Percentiles rank a stretch among this genome's conserved stretches.
Conservation (phyloP, 805 yeast species). For the Candida alai region DNA sequence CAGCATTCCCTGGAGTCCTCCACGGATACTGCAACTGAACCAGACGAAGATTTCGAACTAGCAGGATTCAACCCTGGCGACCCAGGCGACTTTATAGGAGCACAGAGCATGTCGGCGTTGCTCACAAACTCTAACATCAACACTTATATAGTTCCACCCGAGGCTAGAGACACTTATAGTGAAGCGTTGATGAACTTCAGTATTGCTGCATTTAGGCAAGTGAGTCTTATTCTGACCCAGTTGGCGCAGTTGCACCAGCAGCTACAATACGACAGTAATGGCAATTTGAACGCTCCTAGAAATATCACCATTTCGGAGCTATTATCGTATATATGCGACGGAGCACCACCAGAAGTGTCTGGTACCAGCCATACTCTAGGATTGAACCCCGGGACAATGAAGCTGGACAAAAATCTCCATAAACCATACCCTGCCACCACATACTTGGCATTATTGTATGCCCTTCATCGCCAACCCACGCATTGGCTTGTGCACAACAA, state of each 20-base stretch:
- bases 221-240: slow-evolving; percentile 38
- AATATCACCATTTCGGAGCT: slow-evolving; percentile 34
- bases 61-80: slow-evolving; percentile 7
- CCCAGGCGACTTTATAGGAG: slow-evolving; percentile 26
- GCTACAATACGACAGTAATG: slow-evolving; percentile 37
- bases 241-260: slow-evolving; percentile 45
- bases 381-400: too few species aligned
- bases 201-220: slow-evolving; percentile 34
- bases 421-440: slow-evolving; percentile 19
- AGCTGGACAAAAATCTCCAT: too few species aligned
- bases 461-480: slow-evolving; percentile 46
- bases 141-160: slow-evolving; percentile 33
- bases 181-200: slow-evolving; percentile 36
- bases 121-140: slow-evolving; percentile 31
- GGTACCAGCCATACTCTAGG: too few species aligned
- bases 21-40: too few species aligned
- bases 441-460: slow-evolving; percentile 43
- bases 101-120: slow-evolving; percentile 33
- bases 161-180: slow-evolving; percentile 33
- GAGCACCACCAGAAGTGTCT: too few species aligned
- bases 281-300: slow-evolving; percentile 28
- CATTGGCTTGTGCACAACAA: slow-evolving; percentile 39
- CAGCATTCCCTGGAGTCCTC: too few species aligned
- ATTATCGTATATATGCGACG: too few species aligned
- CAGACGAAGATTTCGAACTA: background rate